Percentiles rank a stretch among this genome's conserved stretches.
These are phyloP conservation scores for Pseudonitzschia delicatissima DNA, from an alignment of 108 stramenopile species.

Conservation along the genomic window DNA sequence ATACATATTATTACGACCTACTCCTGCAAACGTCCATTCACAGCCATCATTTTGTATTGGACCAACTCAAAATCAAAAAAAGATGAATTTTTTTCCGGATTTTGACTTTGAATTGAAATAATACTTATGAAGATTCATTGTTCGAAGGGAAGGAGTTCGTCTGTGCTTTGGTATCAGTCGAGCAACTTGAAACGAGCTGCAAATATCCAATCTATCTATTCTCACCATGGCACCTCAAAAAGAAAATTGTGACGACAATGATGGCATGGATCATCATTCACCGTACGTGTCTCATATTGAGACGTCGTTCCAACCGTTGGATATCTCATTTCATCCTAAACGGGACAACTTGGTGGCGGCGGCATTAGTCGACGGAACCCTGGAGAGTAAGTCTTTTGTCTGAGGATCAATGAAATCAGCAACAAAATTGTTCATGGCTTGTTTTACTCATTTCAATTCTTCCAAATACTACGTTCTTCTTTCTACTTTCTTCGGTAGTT, in stretches of 20 bases:
- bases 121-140: too few species aligned
- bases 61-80: too few species aligned
- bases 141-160: too few species aligned
- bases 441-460: not conserved
- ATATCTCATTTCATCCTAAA: conserved; percentile 70
- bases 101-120: too few species aligned
- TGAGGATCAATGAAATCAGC: too few species aligned
- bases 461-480: not conserved
- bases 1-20: too few species aligned
- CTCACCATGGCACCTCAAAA: not conserved
- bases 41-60: too few species aligned
- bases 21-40: too few species aligned
- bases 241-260: not conserved
- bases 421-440: not conserved
- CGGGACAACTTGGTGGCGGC: conserved; percentile 58
- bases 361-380: conserved; percentile 78
- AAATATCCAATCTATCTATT: too few species aligned
- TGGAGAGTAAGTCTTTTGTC: conserved; percentile 44
- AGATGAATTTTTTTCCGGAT: too few species aligned
- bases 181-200: too few species aligned
- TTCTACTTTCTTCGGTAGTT: conserved; percentile 13
- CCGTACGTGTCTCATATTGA: conserved; percentile 43
- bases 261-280: conserved; percentile 1
- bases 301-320: conserved; percentile 81
- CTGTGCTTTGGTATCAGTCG: too few species aligned